Base-by-base conservation (phyloP, 2,329 filamentous ascomycete species). In the Penicillium sp. region DNA sequence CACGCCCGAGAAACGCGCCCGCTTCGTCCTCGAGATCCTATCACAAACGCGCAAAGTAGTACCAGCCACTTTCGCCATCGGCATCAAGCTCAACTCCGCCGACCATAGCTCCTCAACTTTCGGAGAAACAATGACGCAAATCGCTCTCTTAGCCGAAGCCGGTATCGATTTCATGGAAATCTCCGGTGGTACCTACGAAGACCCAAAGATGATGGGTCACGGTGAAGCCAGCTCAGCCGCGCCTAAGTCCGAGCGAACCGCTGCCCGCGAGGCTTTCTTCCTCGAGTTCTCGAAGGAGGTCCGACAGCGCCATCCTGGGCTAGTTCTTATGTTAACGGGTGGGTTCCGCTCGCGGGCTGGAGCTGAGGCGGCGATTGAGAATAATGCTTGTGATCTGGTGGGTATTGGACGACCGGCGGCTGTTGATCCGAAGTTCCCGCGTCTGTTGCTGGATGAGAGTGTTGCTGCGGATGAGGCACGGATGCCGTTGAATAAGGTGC, bases 131-230 rank as follows among this genome's bases (percentile, higher is more conserved):
- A 70, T 88, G 36, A 78, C 82, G 53, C 85, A 89, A 64, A 74
- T 87, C 9, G 5, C 76, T 75, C 36, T 81, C 73, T 5, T 75
- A 1, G 64, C 65, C 13, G 67, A 70, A 10, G 71, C 70, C 1
- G 69, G 70, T 0, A 70, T 89, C 1, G 87, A 90, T 69, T 89
- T 88, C 59, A 70, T 90, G 2, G 86, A 90, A 69, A 79, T 90
- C 26, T 84, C 80, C 16, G 87, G 87, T 0, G 86, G 87, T 0
- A 81, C 69, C 0, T 85, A 81, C 58, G 81, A 85, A 61, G 69
- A 84, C 51, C 77, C 82, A 0, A 62, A 59, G 64, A 77, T 80
- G 72, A 65, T 75, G 30, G 59, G 57, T 52, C 62, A 26, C 51
- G 42, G 44, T 36, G 57, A 51, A 59, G 55, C 55, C 51, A 56